Percentiles rank a stretch among this genome's conserved stretches.
These are phyloP conservation scores for Amanita exitialis DNA, from an alignment of 768 basidiomycete genomes.

Conservation along the genomic window DNA sequence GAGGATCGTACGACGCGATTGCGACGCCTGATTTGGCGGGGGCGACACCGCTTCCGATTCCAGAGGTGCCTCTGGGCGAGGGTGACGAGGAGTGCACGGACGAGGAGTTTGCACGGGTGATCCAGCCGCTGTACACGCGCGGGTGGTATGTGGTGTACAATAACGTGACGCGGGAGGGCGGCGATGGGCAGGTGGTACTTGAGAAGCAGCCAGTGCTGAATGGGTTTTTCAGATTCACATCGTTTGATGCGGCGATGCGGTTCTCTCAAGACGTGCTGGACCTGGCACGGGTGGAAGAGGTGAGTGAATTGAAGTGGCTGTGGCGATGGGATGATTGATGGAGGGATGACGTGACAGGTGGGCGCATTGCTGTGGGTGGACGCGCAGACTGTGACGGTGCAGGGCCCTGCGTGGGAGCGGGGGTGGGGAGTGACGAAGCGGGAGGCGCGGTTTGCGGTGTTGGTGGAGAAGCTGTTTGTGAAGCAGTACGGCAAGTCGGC, in stretches of 20 bases:
- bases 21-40: background rate
- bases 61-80: background rate
- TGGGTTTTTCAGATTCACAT: background rate
- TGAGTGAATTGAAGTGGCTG: background rate
- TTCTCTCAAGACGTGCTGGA: background rate
- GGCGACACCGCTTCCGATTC: background rate
- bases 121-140: background rate
- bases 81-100: background rate
- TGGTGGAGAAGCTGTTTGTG: background rate
- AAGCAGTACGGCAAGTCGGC: background rate
- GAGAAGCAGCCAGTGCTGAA: slow-evolving; percentile 1
- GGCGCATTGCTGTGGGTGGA: background rate
- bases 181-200: background rate
- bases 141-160: slow-evolving; percentile 5
- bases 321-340: background rate
- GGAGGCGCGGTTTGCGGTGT: slow-evolving; percentile 1
- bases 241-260: background rate
- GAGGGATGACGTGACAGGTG: background rate
- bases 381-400: background rate
- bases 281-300: background rate
- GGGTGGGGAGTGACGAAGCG: background rate
- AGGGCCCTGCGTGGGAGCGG: background rate
- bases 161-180: background rate
- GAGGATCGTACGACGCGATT: background rate
- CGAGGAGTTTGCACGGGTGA: background rate